Evolutionary conservation across 2,329 filamentous ascomycete genomes (phyloP).

Genomic region (Trichoderma polysporum): DNA sequence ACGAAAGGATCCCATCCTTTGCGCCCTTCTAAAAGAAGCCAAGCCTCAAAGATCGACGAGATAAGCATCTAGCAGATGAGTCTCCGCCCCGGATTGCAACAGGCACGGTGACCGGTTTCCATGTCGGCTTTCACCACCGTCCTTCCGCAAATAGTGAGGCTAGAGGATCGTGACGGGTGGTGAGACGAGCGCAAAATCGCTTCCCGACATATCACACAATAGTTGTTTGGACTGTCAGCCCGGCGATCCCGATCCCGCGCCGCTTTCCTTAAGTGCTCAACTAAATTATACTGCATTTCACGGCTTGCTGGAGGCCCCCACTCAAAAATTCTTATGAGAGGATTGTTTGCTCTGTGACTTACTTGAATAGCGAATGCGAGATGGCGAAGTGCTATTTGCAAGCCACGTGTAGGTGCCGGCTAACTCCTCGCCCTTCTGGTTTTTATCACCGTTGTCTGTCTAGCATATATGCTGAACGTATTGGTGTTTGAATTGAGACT

Average conservation of each 20-base stretch:
- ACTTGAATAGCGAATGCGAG: background rate
- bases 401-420: background rate
- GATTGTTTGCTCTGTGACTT: background rate
- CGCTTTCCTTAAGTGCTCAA: background rate
- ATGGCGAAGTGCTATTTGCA: background rate
- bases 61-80: background rate
- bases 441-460: background rate
- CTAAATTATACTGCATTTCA: background rate
- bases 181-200: background rate
- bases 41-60: background rate
- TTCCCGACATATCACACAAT: conserved; percentile 1
- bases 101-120: background rate
- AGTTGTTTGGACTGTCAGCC: background rate
- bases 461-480: background rate
- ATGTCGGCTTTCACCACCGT: background rate
- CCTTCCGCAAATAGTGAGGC: background rate
- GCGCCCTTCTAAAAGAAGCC: background rate
- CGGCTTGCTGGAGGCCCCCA: background rate
- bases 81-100: background rate
- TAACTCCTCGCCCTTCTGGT: background rate
- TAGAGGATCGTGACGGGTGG: background rate
- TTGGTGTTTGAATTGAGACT: background rate
- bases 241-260: conserved; percentile 9
- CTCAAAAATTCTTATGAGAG: background rate
- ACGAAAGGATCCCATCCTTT: background rate